These are phyloP conservation scores for Infundibulicybe gibba DNA, from an alignment of 768 basidiomycete genomes.

Conservation along the genomic window DNA sequence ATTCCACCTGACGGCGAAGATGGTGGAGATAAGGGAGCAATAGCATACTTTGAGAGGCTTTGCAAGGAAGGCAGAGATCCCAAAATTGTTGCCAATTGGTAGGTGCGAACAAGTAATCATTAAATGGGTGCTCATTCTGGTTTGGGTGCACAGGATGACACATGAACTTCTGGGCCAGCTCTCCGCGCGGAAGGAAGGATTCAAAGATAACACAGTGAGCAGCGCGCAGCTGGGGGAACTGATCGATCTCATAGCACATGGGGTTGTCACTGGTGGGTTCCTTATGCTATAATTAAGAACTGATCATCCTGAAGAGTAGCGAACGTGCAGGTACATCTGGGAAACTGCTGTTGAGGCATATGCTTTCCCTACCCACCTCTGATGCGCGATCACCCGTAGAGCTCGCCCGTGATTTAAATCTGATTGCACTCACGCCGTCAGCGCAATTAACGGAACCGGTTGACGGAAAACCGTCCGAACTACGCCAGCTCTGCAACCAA, in stretches of 20 bases:
- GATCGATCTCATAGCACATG: constrained; percentile 67
- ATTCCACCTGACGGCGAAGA: constrained; percentile 58
- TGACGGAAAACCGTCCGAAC: constrained; percentile 21
- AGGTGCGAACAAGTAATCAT: constrained; percentile 12
- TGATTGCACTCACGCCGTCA: constrained; percentile 33
- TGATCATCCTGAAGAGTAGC: not conserved
- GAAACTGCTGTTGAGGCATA: constrained; percentile 69
- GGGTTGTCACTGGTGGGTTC: constrained; percentile 63
- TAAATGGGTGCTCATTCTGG: not conserved
- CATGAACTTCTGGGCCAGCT: constrained; percentile 86
- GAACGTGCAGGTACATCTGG: constrained; percentile 63
- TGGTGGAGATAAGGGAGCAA: constrained; percentile 36
- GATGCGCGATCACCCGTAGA: constrained; percentile 22
- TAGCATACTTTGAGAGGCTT: constrained; percentile 78
- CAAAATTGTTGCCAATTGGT: constrained; percentile 85
- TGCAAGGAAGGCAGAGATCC: constrained; percentile 48
- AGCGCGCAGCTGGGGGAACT: constrained; percentile 68
- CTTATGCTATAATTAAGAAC: not conserved
- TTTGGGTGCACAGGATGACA: constrained; percentile 58
- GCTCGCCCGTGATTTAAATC: constrained; percentile 47
- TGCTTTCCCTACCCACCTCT: constrained; percentile 46
- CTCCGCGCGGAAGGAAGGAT: constrained; percentile 47
- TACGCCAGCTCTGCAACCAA: constrained; percentile 54
- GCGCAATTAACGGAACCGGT: constrained; percentile 8
- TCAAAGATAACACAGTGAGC: constrained; percentile 58